Base-by-base conservation (phyloP, 257 asterid species). In the Lycium ferocissimum region DNA sequence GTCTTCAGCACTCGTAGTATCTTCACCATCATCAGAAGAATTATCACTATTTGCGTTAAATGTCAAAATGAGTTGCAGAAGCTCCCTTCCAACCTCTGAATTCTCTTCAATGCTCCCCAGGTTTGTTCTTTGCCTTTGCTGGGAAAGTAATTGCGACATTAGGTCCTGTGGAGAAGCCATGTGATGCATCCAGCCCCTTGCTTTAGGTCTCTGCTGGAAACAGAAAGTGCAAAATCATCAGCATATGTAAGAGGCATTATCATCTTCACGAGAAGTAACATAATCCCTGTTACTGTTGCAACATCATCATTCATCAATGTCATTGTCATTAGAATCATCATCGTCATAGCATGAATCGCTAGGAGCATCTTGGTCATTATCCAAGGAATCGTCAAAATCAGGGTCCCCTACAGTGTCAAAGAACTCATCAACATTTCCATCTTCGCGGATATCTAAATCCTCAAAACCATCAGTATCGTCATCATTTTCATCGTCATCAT, bases 151-250 rank as follows among this genome's bases (percentile, higher is more conserved):
- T 89, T 90, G 94, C 91, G 88, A 80, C 94, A 93, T 87, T 85
- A 92, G 81, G 84, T 89, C 95, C 86, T 89, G 89, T 0, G 91
- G 91, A 83, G 94, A 89, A 86, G 87, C 86, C 92, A 88, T 57
- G 45, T 61, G 83, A 83, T 87, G 88, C 91, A 89, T 90, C 93
- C 91, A 91, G 62, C 85, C 89, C 81, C 89, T 85, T 75, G 88
- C 63, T 83, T 84, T 87, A 51, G 93, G 91, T 76, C 87, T 90
- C 86, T 75, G 85, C 95, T 91, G 92, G 90, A 94, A 91, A 92
- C 85, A 88, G 26, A 87, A 91, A 91, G 89, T 66, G 87, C 80
- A 86, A 89, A 90, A 88, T 88, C 88, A 88, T 91, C 90, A 88
- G 88, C 85, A 85, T 66, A 17, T 78, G n/a, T 69, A 79, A 37